A percentile compares a stretch with the other conserved stretches of the same genome.
phyloP scores from a whole-genome alignment of 1,284 basidiomycete species.

The Puccinia triticina region DNA sequence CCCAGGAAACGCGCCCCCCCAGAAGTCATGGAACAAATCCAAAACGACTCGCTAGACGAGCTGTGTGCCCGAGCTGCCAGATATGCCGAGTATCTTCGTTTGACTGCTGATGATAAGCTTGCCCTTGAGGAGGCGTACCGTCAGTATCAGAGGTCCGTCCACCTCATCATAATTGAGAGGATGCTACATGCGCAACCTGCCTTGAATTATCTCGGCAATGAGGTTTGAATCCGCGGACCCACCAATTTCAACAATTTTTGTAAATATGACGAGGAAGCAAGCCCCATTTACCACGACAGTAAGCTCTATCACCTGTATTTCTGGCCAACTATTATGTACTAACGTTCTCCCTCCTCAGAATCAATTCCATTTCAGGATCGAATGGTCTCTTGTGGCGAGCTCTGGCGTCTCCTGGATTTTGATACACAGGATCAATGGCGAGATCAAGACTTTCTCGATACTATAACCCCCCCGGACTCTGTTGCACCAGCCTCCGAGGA shows the following conservation, averaged over 20 bases:
- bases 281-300: slow-evolving; percentile 2
- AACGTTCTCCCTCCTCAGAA: background rate
- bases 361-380: background rate
- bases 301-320: background rate
- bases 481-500: background rate
- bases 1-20: too few species aligned
- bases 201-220: background rate
- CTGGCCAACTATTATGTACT: background rate
- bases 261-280: background rate
- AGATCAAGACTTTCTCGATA: background rate
- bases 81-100: background rate
- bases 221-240: background rate
- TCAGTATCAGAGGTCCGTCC: too few species aligned
- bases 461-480: background rate
- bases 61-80: background rate
- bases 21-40: too few species aligned
- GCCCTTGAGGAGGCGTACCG: background rate
- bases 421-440: background rate
- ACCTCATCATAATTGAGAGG: background rate
- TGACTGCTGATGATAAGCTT: background rate
- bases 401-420: background rate
- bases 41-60: background rate
- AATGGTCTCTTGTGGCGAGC: background rate
- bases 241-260: slow-evolving; percentile 13
- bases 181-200: background rate